Evolutionary conservation across 129 eudicot genomes (phyloP).

Genomic region (Dittrichia graveolens): DNA sequence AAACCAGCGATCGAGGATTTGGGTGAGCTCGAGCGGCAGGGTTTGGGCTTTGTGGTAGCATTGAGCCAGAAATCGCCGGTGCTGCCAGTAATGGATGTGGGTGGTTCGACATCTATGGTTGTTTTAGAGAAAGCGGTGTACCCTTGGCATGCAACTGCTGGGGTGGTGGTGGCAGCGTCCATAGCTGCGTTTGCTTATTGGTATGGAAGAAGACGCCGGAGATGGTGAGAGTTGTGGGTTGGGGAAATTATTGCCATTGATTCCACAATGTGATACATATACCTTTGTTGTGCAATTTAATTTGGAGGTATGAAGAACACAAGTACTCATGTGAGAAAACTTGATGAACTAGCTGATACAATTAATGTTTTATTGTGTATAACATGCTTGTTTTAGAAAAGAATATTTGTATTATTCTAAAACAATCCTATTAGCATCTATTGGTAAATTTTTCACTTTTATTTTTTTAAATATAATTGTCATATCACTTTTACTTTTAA

Average conservation of each 20-base stretch:
- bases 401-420: neutral
- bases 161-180: slow-evolving; percentile 85
- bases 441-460: too few species aligned
- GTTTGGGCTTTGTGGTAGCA: slow-evolving; percentile 61
- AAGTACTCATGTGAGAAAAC: slow-evolving; percentile 13
- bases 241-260: slow-evolving; percentile 20
- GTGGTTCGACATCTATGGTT: slow-evolving; percentile 32
- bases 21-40: slow-evolving; percentile 65
- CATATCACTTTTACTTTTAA: too few species aligned
- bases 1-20: slow-evolving; percentile 64
- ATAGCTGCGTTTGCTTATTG: slow-evolving; percentile 94
- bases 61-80: slow-evolving; percentile 40
- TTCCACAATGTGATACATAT: slow-evolving; percentile 19
- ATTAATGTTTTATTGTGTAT: slow-evolving; percentile 17
- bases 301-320: slow-evolving; percentile 22
- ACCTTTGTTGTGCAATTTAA: slow-evolving; percentile 42
- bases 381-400: neutral
- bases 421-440: neutral
- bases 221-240: slow-evolving; percentile 33
- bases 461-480: too few species aligned
- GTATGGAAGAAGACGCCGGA: slow-evolving; percentile 80
- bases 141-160: slow-evolving; percentile 88
- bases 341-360: neutral
- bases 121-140: slow-evolving; percentile 57
- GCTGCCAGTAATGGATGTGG: slow-evolving; percentile 10